phyloP scores from a whole-genome alignment of 225 moss, liverwort and hornwort species.

The Lunularia cruciata region DNA sequence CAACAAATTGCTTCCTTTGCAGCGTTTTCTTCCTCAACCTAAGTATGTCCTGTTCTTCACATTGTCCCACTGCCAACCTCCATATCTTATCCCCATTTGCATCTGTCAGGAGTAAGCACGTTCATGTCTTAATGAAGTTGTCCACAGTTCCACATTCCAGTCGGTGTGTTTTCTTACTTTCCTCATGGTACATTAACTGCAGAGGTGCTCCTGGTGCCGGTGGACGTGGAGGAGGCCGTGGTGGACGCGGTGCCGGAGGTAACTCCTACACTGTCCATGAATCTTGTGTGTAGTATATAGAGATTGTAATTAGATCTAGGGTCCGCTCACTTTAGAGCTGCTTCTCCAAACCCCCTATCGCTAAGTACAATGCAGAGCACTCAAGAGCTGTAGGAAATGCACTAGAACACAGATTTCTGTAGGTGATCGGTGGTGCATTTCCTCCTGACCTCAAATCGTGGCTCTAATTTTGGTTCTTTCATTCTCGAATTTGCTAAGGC shows the following conservation, averaged over 20 bases:
- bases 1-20: constrained; percentile 80
- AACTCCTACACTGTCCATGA: too few species aligned
- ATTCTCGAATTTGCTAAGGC: too few species aligned
- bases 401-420: too few species aligned
- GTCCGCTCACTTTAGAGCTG: too few species aligned
- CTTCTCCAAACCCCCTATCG: too few species aligned
- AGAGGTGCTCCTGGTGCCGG: constrained; percentile 62
- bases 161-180: not conserved
- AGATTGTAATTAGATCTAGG: too few species aligned
- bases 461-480: not conserved
- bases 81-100: not conserved
- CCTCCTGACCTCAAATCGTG: too few species aligned
- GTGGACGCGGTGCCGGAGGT: constrained; percentile 66
- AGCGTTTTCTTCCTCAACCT: constrained; percentile 92
- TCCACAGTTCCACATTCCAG: not conserved
- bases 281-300: too few species aligned
- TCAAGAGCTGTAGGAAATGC: too few species aligned
- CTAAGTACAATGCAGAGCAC: too few species aligned
- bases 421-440: too few species aligned
- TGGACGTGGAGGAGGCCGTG: constrained; percentile 61
- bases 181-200: not conserved
- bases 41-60: constrained; percentile 47
- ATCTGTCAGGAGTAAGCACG: not conserved
- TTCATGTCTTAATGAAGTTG: not conserved
- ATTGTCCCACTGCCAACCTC: not conserved